These are phyloP conservation scores for Volvox reticuliferus DNA, from an alignment of 139 green algal species.

Conservation along the genomic window DNA sequence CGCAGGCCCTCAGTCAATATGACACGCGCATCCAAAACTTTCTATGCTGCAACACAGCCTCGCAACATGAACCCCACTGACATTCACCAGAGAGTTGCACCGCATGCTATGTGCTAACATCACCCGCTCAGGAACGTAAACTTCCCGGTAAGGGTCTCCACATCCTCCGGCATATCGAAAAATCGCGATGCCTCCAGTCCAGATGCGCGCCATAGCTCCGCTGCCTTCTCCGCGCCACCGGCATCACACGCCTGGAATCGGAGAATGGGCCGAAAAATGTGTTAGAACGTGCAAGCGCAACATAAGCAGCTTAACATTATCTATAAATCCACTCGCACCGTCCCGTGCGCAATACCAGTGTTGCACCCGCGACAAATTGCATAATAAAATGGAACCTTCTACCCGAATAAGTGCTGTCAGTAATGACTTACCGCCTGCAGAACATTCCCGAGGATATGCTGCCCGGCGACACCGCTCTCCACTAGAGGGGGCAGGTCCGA, in stretches of 20 bases:
- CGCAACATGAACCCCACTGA: neutral
- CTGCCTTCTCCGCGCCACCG: slow-evolving; percentile 1
- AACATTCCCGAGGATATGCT: slow-evolving; percentile 6
- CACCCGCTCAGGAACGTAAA: slow-evolving; percentile 29
- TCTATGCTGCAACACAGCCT: neutral
- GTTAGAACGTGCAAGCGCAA: too few relatives aligned
- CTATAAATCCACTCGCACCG: too few relatives aligned
- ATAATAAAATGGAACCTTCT: too few relatives aligned
- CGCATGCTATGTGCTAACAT: neutral
- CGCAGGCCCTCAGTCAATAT: neutral
- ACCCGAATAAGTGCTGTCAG: too few relatives aligned
- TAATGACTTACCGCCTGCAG: slow-evolving; percentile 30
- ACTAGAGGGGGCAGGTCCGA: slow-evolving; percentile 28
- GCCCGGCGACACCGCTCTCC: slow-evolving; percentile 20
- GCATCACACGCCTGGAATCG: neutral
- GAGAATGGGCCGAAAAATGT: neutral
- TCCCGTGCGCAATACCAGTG: too few relatives aligned
- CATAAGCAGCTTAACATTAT: too few relatives aligned
- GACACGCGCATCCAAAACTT: neutral
- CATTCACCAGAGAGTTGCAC: neutral
- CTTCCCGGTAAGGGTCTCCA: neutral
- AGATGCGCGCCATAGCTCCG: slow-evolving; percentile 25
- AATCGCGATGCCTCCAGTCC: slow-evolving; percentile 6
- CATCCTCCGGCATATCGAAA: slow-evolving; percentile 32
- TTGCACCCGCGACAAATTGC: too few relatives aligned